A percentile compares a stretch with the other conserved stretches of the same genome.
Conservation (phyloP, 768 basidiomycete species). For the Inosperma sp. region DNA sequence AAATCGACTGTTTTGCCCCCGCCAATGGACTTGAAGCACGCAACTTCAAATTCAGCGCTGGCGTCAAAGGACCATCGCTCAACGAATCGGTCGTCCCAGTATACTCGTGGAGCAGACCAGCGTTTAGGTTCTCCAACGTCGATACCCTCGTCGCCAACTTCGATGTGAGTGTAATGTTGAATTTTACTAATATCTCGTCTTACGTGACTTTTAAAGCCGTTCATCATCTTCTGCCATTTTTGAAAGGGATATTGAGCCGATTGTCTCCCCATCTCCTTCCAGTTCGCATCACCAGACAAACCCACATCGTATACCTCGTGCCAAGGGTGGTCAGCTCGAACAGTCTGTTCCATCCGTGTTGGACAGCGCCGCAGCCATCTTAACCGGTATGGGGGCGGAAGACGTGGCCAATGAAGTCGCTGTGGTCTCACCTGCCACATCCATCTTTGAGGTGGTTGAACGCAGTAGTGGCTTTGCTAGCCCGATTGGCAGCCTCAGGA, state of each 20-base stretch:
- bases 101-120: conserved; percentile 36
- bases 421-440: conserved; percentile 51
- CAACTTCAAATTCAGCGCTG: conserved; percentile 45
- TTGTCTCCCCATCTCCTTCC: conserved; percentile 36
- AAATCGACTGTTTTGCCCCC: conserved; percentile 25
- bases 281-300: conserved; percentile 38
- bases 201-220: conserved; percentile 33
- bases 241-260: conserved; percentile 83
- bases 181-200: conserved; percentile 1
- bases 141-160: conserved; percentile 76
- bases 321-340: conserved; percentile 69
- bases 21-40: conserved; percentile 46
- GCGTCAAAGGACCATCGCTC: conserved; percentile 30
- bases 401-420: conserved; percentile 55
- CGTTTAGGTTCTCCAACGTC: conserved; percentile 64
- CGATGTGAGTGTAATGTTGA: conserved; percentile 48
- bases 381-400: conserved; percentile 41
- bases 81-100: conserved; percentile 42
- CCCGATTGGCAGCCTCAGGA: conserved; percentile 65
- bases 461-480: conserved; percentile 56
- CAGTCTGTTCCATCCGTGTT: conserved; percentile 81
- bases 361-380: conserved; percentile 74
- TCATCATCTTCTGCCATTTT: conserved; percentile 89
- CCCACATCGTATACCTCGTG: conserved; percentile 70
- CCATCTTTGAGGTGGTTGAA: conserved; percentile 8